Percentiles rank a stretch among this genome's conserved stretches.
phyloP scores from a whole-genome alignment of 1,284 basidiomycete species.

The Trichosporon inkin region DNA sequence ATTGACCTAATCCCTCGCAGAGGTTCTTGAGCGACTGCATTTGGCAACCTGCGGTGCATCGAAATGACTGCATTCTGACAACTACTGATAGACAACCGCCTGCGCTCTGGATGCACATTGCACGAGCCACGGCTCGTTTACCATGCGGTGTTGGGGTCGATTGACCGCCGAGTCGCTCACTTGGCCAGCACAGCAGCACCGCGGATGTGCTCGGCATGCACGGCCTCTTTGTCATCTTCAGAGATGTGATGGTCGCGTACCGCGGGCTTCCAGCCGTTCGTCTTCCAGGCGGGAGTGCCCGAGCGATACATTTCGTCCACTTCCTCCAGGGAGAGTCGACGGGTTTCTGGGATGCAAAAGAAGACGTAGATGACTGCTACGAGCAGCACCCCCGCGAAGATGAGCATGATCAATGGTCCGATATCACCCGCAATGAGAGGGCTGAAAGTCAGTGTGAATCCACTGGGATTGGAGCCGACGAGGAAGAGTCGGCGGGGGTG shows the following conservation, averaged over 20 bases:
- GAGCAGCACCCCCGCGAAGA: slow-evolving; percentile 58
- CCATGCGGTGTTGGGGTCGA: too few species aligned
- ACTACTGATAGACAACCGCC: too few species aligned
- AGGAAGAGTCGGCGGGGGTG: too few species aligned
- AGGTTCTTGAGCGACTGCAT: too few species aligned
- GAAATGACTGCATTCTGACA: too few species aligned
- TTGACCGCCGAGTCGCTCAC: too few species aligned
- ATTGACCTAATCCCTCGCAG: too few species aligned
- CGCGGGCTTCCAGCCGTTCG: slow-evolving; percentile 58
- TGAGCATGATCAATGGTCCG: slow-evolving; percentile 61
- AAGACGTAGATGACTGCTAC: slow-evolving; percentile 63
- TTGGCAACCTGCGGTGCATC: too few species aligned
- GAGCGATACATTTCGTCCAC: slow-evolving; percentile 70
- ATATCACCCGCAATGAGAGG: slow-evolving; percentile 60
- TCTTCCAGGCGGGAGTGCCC: slow-evolving; percentile 63
- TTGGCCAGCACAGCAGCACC: background rate
- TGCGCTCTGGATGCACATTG: too few species aligned
- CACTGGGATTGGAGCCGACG: too few species aligned
- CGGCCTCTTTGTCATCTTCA: slow-evolving; percentile 9
- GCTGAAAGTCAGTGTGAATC: slow-evolving; percentile 22
- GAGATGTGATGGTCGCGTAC: slow-evolving; percentile 9
- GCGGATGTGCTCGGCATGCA: slow-evolving; percentile 6
- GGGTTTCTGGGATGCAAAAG: slow-evolving; percentile 63
- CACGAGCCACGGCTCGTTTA: too few species aligned
- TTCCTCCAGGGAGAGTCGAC: slow-evolving; percentile 69